These are phyloP conservation scores for Irpex sp. DNA, from an alignment of 1,284 basidiomycete species.

Conservation along the genomic window DNA sequence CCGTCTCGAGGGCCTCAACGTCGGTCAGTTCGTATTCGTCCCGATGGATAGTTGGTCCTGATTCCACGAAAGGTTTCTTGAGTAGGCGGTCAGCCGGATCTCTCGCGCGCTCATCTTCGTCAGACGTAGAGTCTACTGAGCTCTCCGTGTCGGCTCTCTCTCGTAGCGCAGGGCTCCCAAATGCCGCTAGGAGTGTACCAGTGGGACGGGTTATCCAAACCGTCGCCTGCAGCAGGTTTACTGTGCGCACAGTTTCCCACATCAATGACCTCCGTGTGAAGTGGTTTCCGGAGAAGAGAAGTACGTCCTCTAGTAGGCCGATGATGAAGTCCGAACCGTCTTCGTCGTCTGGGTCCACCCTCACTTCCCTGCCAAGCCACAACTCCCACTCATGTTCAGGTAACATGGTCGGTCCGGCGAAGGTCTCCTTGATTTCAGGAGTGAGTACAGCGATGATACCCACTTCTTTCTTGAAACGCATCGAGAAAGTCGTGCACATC, in stretches of 20 bases:
- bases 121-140: background rate
- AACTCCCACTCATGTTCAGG: constrained; percentile 32
- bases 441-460: constrained; percentile 35
- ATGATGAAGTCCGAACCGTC: constrained; percentile 33
- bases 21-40: background rate
- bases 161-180: no score
- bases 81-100: background rate
- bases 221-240: background rate
- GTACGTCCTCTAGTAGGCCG: constrained; percentile 30
- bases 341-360: constrained; percentile 28
- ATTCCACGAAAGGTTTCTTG: background rate
- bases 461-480: constrained; percentile 21
- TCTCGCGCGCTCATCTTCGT: background rate
- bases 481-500: constrained; percentile 32
- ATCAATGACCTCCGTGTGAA: background rate
- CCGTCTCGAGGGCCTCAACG: background rate
- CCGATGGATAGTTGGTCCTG: background rate
- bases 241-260: background rate
- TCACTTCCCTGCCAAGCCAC: constrained; percentile 29
- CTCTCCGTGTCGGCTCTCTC: background rate
- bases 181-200: background rate
- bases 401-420: constrained; percentile 27
- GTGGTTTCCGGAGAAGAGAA: constrained; percentile 16
- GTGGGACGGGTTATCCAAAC: background rate
- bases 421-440: constrained; percentile 25